Base-by-base conservation (phyloP, 2,329 filamentous ascomycete genomes). In the Tolypocladium amazonense region DNA sequence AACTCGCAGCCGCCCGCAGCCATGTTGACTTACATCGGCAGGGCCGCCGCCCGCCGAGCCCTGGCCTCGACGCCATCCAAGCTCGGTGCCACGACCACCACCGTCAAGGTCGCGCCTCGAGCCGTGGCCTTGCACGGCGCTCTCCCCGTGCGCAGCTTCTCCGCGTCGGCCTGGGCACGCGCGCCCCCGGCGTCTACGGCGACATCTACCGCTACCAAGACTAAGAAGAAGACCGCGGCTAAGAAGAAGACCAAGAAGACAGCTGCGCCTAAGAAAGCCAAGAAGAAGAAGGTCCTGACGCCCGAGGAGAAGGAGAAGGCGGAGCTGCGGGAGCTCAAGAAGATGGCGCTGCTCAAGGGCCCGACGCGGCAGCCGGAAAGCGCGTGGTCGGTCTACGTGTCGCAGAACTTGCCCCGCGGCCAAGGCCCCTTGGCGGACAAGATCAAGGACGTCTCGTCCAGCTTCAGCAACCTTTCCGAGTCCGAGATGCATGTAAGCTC, bases 11-110 rank as follows among this genome's bases (percentile, higher is more conserved):
- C 41, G n/a, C 4, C 11, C 52, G 47, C 58, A 53, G 65, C 61
- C 60, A 81, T 80, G 78, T 67, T 80, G 62, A 74, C 72, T 57
- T 70, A 72, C 37, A 67, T 79, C 63, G 72, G 73, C 63, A 72
- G 76, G 63, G 71, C 69, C 58, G 73, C 73, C 58, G 68, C 71
- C 61, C 71, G 70, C 67, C 75, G 75, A 64, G 65, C 69, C 58
- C 64, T 69, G 56, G 61, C 65, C 58, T 57, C 65, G 47, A 58
- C 64, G 52, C 60, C 67, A n/a, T 60, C 63, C 66, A 63, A 64
- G 63, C 64, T 65, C 61, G 61, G 63, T 58, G 62, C 53, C 25
- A 25, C 53, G 25, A 33, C 37, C 8, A 50, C 56, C 68, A 45
- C 63, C 63, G 62, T 30, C 30, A 65, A 62, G 57, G 47, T 69